Evolutionary conservation across 1,139 yeast species (phyloP), one percentile per base, ranked within the genome.

Genomic region (Hansenula lynferdii): DNA sequence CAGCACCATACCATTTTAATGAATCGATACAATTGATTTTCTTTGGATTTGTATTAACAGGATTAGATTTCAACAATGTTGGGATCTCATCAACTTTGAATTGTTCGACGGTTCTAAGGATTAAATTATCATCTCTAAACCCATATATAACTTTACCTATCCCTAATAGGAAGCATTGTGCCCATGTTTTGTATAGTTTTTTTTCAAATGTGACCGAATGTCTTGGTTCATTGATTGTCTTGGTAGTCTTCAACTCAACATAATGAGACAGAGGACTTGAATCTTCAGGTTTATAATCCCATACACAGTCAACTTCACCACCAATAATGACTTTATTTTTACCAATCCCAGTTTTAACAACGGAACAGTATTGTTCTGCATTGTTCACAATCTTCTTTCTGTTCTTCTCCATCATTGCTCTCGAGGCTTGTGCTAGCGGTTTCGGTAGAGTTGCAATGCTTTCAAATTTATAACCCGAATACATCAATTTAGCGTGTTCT

Each of bases 251-350:
- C 48, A 94, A 68, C 57, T 92, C 97, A 8, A 84, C 81, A 57
- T 92, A 94, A 60, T 87, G 96, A 8, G 72, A 61, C 34, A 86
- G 64, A 16, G 80, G 75, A 36, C 68, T 70, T 19, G 49, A 56
- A 24, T 54, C 60, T 15, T 39, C 40, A 6, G 52, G 53, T 45
- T 79, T 70, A 53, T 79, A 86, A 61, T 89, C 96, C 72, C 80
- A 82, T 10, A 83, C 80, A 57, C 96, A 83, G 60, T 90, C 97
- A 15, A 90, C 85, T 60, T 92, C 97, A 2, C 96, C 97, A 1
- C 92, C 96, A 34, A 90, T 62, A 3, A 85, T 58, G 33, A 89
- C 62, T 50, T 75, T 77, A 21, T 78, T 72, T 38, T 72, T 72
- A 5, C 96, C 97, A 11, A 89, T 78, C 2, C 96, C 95, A 0